Evolutionary conservation across 2,329 filamentous ascomycete species (phyloP), one percentile per base, ranked within the genome.

Genomic region (Dryadomyces quercivorus): DNA sequence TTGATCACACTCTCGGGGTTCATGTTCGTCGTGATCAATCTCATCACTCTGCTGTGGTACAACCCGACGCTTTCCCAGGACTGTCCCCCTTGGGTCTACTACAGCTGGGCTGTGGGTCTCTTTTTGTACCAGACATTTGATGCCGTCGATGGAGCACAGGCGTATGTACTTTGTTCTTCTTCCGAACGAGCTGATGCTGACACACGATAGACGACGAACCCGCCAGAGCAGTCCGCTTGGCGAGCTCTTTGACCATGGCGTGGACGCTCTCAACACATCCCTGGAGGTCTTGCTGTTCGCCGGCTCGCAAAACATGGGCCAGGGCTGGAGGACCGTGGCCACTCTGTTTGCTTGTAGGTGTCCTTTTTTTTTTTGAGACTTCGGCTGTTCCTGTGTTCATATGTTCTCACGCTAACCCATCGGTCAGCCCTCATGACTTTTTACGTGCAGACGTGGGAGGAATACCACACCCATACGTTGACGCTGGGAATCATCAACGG

Each of bases 121-220:
- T 96, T 97, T 68, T 69, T 97, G 52, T 98, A 98, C 70, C 93
- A 98, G 78, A 97, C 92, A 1, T 96, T 98, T 71, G 93, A 98
- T 70, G 93, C 92, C 2, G 90, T 97, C 26, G 93, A 98, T 70
- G 93, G 93, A 52, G 80, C 86, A 34, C 93, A 98, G 69, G 93
- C 93, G 83, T 89, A 76, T 67, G 86, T 79, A 58, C 18, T 38
- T 79, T 58, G 4, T 15, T 40, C 12, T 8, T 12, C 10, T 12
- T 40, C 36, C 3, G 36, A 40, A 18, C 42, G n/a, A 20, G 10
- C 12, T 15, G 36, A 15, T 2, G 18, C 34, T 3, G 26, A 40
- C 56, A 40, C 38, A 58, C 54, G 52, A 43, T 59, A 89, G 86
- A 55, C 83, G 92, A 64, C 84, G 93, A 66, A 98, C 93, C 20